phyloP scores from a whole-genome alignment of 805 yeast species.

The Lachancea fermentati region DNA sequence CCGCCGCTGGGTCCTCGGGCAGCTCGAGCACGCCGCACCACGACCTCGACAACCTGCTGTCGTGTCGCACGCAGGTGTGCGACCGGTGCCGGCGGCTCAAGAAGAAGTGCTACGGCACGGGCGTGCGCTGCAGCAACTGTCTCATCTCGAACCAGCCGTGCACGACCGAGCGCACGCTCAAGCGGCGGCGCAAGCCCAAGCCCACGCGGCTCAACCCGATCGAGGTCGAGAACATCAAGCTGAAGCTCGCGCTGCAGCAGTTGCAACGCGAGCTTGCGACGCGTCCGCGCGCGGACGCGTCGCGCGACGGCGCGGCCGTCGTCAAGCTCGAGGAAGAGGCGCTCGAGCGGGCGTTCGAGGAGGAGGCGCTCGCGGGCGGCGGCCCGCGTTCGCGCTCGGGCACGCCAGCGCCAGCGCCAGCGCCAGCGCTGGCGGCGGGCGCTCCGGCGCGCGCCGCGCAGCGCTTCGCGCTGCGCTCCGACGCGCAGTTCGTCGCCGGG shows the following conservation, averaged over 20 bases:
- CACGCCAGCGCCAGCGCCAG: neutral
- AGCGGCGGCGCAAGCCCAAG: conserved; percentile 13
- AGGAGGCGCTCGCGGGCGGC: neutral
- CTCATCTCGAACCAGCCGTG: conserved; percentile 12
- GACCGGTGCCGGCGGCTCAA: conserved; percentile 14
- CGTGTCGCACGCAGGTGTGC: conserved; percentile 10
- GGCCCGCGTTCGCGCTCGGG: neutral
- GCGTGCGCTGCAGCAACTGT: conserved; percentile 10
- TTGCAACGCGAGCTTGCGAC: conserved; percentile 1
- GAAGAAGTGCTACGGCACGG: conserved; percentile 15
- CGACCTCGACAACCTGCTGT: conserved; percentile 3
- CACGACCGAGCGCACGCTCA: conserved; percentile 9
- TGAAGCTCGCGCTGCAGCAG: conserved; percentile 6
- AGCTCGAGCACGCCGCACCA: no score
- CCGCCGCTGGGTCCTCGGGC: no score
- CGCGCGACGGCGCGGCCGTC: neutral
- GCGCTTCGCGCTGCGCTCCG: neutral
- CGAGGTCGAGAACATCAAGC: conserved; percentile 8
- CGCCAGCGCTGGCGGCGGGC: neutral
- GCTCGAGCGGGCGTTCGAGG: neutral
- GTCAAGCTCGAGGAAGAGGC: neutral
- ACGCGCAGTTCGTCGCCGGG: neutral
- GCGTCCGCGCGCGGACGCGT: neutral
- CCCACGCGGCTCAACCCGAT: conserved; percentile 10
- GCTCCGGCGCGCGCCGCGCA: neutral